These are phyloP conservation scores for Fusarium palustre DNA, from an alignment of 2,329 filamentous ascomycete species.

Conservation along the genomic window DNA sequence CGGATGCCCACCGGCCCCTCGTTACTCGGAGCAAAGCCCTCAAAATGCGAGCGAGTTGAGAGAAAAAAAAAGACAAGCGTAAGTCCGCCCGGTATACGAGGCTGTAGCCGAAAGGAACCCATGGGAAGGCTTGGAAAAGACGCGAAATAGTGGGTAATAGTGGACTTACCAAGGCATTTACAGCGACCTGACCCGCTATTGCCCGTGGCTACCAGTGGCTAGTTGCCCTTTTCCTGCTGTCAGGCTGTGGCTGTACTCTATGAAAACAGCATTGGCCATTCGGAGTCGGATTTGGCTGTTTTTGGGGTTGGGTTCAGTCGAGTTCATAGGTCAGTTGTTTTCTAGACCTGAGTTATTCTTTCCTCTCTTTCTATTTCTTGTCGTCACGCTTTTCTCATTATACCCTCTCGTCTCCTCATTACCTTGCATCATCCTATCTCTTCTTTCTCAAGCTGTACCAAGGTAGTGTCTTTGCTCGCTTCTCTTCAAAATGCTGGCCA, in stretches of 20 bases:
- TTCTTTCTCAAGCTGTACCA: constrained; percentile 33
- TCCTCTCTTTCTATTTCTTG: constrained; percentile 28
- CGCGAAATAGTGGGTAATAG: constrained; percentile 45
- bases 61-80: constrained; percentile 29
- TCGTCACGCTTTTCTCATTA: constrained; percentile 30
- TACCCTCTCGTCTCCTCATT: constrained; percentile 31
- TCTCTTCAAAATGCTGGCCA: constrained; percentile 79
- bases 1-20: constrained; percentile 38
- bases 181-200: constrained; percentile 23
- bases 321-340: constrained; percentile 22
- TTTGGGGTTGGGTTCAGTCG: constrained; percentile 14
- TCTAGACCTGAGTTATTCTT: constrained; percentile 28
- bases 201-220: constrained; percentile 42
- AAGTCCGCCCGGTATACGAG: constrained; percentile 50
- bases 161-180: constrained; percentile 5
- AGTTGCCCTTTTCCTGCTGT: constrained; percentile 32
- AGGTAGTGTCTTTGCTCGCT: constrained; percentile 32
- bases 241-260: constrained; percentile 36
- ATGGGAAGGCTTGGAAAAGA: constrained; percentile 39
- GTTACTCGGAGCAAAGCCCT: constrained; percentile 29
- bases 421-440: constrained; percentile 37
- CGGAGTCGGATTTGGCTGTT: constrained; percentile 34
- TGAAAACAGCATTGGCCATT: constrained; percentile 41
- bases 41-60: constrained; percentile 12
- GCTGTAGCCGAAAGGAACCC: constrained; percentile 43